A percentile compares a stretch with the other conserved stretches of the same genome.
Evolutionary conservation across 179 eudicot species (phyloP).

Genomic region (Amaranthus tricolor): DNA sequence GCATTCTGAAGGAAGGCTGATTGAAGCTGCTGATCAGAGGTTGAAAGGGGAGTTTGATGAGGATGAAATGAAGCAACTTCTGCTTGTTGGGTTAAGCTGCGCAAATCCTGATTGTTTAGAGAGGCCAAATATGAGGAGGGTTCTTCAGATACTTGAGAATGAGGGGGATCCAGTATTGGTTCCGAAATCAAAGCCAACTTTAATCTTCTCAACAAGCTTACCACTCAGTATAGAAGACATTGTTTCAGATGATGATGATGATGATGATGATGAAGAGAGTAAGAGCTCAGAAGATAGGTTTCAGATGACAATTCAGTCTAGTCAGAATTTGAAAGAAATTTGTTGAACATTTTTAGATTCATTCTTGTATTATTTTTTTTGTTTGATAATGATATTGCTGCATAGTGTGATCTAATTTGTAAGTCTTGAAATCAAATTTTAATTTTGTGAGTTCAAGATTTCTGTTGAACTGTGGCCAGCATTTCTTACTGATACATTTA

Average conservation of each 20-base stretch:
- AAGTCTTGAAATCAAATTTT: not conserved
- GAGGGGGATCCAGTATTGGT: conserved; percentile 56
- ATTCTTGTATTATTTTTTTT: conserved; percentile 9
- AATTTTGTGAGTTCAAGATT: conserved; percentile 10
- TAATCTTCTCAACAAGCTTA: conserved; percentile 63
- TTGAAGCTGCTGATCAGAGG: conserved; percentile 58
- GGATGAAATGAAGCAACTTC: conserved; percentile 51
- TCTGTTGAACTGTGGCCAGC: conserved; percentile 12
- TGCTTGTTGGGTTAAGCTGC: conserved; percentile 74
- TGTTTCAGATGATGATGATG: conserved; percentile 57
- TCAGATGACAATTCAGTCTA: conserved; percentile 33
- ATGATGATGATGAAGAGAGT: conserved; percentile 46
- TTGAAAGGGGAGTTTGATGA: conserved; percentile 50
- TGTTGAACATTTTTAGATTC: conserved; percentile 16
- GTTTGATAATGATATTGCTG: not conserved
- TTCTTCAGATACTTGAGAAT: conserved; percentile 60
- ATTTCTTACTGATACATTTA: too few relatives aligned
- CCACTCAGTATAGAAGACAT: conserved; percentile 61
- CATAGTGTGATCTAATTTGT: not conserved
- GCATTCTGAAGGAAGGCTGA: conserved; percentile 56
- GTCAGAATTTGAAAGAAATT: conserved; percentile 21
- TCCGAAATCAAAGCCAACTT: conserved; percentile 64
- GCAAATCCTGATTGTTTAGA: conserved; percentile 64
- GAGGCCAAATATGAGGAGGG: conserved; percentile 85
- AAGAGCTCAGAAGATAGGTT: conserved; percentile 23